Conservation (phyloP, 176 grass and related monocot species). For the Musa schizocarpa region DNA sequence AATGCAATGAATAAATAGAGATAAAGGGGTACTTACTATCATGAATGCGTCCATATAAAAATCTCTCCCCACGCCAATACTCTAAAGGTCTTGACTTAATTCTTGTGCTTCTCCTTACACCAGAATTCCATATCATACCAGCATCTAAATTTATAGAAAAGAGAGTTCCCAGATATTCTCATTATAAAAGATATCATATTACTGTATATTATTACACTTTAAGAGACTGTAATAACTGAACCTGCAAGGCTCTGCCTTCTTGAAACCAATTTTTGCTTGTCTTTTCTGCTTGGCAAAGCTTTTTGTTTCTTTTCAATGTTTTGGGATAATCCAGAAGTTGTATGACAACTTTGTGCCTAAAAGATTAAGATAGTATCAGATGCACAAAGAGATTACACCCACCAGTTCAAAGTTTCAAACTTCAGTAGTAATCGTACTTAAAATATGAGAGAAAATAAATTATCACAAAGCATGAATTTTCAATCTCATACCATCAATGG, state of each 20-base stretch:
- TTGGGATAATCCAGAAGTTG: slow-evolving; percentile 19
- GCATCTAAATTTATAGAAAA: slow-evolving; percentile 30
- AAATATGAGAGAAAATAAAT: too few relatives aligned
- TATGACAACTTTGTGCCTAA: slow-evolving; percentile 23
- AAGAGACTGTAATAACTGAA: slow-evolving; percentile 31
- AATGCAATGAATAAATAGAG: neutral
- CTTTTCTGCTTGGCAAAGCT: slow-evolving; percentile 26
- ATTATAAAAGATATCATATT: slow-evolving; percentile 23
- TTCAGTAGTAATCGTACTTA: too few relatives aligned
- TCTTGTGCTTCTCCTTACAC: slow-evolving; percentile 72
- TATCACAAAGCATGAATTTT: too few relatives aligned
- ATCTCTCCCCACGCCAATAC: slow-evolving; percentile 72
- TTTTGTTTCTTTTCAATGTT: slow-evolving; percentile 32
- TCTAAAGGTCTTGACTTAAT: slow-evolving; percentile 48
- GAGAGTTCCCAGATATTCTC: neutral
- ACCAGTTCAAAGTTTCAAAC: too few relatives aligned
- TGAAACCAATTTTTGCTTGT: slow-evolving; percentile 27
- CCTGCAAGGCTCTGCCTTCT: slow-evolving; percentile 36
- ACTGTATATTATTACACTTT: slow-evolving; percentile 5
- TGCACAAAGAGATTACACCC: too few relatives aligned
- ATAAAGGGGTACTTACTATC: slow-evolving; percentile 48
- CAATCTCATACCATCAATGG: too few relatives aligned
- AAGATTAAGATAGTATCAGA: slow-evolving; percentile 9
- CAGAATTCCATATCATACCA: slow-evolving; percentile 46
- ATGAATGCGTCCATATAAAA: slow-evolving; percentile 60